A percentile compares a stretch with the other conserved stretches of the same genome.
These are phyloP conservation scores for Fomitopsis pinicola DNA, from an alignment of 1,284 basidiomycete species.

Conservation along the genomic window DNA sequence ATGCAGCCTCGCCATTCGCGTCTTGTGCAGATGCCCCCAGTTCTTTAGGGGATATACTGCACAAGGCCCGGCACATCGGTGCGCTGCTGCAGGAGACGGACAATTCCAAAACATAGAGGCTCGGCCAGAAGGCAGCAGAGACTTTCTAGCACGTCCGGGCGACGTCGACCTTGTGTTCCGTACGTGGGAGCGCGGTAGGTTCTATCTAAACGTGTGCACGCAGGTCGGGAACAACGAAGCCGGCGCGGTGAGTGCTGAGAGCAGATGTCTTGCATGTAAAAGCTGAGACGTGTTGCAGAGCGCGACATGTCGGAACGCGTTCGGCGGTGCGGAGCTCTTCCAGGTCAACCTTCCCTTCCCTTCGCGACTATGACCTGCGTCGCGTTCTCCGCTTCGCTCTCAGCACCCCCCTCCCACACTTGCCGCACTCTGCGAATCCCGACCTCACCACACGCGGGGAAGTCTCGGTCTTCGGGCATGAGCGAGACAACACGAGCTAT, in stretches of 20 bases:
- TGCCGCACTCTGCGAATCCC: constrained; percentile 25
- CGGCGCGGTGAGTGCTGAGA: constrained; percentile 62
- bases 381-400: constrained; percentile 70
- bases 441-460: constrained; percentile 61
- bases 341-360: constrained; percentile 81
- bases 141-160: constrained; percentile 51
- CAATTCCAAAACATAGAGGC: constrained; percentile 75
- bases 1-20: constrained; percentile 9
- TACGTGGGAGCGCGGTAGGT: constrained; percentile 74
- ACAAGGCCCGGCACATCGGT: constrained; percentile 64
- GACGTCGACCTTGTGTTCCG: constrained; percentile 88
- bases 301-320: constrained; percentile 81
- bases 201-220: constrained; percentile 84
- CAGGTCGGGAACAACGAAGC: constrained; percentile 95
- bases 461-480: constrained; percentile 55
- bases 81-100: constrained; percentile 66
- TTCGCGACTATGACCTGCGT: constrained; percentile 87
- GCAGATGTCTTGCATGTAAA: not conserved
- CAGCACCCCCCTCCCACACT: constrained; percentile 35
- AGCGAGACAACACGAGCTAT: constrained; percentile 67
- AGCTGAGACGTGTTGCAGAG: constrained; percentile 41
- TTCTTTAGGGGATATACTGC: constrained; percentile 63
- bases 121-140: constrained; percentile 61
- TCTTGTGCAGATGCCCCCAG: constrained; percentile 11
- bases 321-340: constrained; percentile 89